Evolutionary conservation across 805 yeast genomes (phyloP).

Genomic region (Cyberlindnera galapagoensis): DNA sequence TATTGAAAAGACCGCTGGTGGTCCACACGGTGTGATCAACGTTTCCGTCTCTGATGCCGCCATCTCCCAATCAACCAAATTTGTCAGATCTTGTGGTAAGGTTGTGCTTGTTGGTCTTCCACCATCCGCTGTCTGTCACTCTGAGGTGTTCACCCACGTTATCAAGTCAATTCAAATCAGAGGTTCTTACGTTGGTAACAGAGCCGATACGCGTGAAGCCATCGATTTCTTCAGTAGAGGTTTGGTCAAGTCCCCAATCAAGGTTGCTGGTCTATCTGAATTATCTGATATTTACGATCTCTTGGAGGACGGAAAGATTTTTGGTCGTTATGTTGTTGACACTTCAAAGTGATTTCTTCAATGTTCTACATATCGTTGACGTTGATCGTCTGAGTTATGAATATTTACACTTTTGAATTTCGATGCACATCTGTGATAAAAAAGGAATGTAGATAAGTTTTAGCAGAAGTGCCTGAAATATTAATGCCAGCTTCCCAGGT

Average conservation of each 20-base stretch:
- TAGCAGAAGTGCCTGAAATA: too few species aligned
- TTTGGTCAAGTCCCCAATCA: constrained; percentile 53
- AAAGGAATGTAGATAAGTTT: too few species aligned
- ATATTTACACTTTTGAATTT: too few species aligned
- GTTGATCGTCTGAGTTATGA: too few species aligned
- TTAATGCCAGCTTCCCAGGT: too few species aligned
- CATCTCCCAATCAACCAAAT: constrained; percentile 49
- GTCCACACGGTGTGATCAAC: constrained; percentile 66
- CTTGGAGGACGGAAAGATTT: constrained; percentile 57
- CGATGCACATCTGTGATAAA: too few species aligned
- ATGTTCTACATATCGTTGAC: too few species aligned
- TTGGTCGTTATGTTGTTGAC: constrained; percentile 61
- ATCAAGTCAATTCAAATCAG: constrained; percentile 60
- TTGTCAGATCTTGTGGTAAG: constrained; percentile 58
- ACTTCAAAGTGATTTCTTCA: constrained; percentile 32
- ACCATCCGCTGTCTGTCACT: constrained; percentile 61
- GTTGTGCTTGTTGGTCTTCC: constrained; percentile 72
- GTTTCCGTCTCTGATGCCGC: constrained; percentile 65
- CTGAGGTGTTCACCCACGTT: constrained; percentile 65
- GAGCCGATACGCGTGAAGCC: constrained; percentile 76
- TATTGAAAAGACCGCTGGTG: constrained; percentile 53
- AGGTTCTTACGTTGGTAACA: constrained; percentile 84
- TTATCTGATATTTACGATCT: constrained; percentile 45
- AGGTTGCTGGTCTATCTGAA: constrained; percentile 49
- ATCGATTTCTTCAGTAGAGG: constrained; percentile 65